phyloP scores from a whole-genome alignment of 73 alveolate genomes.

The Paramecium sexaurelia region DNA sequence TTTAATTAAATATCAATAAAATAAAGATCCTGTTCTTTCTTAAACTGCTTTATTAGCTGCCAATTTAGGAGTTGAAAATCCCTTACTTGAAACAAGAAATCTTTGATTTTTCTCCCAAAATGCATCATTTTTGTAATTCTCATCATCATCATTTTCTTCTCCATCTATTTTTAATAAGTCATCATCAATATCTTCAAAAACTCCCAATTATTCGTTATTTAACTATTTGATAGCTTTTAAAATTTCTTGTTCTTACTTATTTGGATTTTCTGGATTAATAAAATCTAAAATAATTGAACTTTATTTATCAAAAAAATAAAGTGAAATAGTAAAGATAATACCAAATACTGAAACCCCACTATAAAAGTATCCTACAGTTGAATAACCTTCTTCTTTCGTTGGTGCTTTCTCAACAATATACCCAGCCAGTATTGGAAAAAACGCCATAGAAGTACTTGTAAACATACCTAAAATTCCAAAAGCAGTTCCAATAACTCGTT shows the following conservation, averaged over 20 bases:
- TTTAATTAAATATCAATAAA: background rate
- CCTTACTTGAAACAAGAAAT: background rate
- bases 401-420: background rate
- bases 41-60: background rate
- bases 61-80: background rate
- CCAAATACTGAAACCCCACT: background rate
- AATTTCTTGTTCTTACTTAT: background rate
- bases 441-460: background rate
- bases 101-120: conserved; percentile 5
- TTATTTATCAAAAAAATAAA: conserved; percentile 25
- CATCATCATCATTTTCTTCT: background rate
- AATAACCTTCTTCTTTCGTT: conserved; percentile 23
- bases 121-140: background rate
- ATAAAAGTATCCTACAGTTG: conserved; percentile 2
- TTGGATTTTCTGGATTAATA: background rate
- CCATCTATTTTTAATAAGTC: background rate
- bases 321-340: background rate
- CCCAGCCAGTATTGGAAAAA: conserved; percentile 33
- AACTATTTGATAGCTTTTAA: background rate
- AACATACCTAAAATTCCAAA: conserved; percentile 35
- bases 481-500: conserved; percentile 50
- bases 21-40: background rate
- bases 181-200: conserved; percentile 15
- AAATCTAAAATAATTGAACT: conserved; percentile 6
- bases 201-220: background rate